phyloP scores from a whole-genome alignment of 768 basidiomycete genomes.

The Suillus sp. region DNA sequence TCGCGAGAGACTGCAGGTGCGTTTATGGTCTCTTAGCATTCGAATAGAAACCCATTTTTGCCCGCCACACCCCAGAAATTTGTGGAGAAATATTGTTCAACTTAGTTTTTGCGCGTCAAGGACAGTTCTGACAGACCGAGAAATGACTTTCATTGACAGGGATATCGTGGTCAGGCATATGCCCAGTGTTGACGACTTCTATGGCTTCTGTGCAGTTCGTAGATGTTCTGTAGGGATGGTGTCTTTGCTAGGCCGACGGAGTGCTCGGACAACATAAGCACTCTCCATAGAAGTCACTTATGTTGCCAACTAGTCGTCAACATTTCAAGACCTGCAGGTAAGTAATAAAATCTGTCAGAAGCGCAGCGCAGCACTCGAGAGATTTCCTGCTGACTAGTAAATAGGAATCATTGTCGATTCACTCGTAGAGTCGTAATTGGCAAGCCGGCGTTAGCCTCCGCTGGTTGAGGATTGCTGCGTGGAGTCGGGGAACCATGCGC shows the following conservation, averaged over 20 bases:
- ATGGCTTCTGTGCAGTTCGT: not conserved
- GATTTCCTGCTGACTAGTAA: too few relatives aligned
- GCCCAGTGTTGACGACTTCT: not conserved
- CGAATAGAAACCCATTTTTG: not conserved
- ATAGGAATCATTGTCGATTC: too few relatives aligned
- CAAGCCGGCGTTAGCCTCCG: too few relatives aligned
- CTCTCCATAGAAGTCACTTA: too few relatives aligned
- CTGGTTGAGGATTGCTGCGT: too few relatives aligned
- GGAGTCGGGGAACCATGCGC: not conserved
- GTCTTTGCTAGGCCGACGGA: too few relatives aligned
- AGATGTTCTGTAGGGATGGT: not conserved
- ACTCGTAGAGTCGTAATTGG: too few relatives aligned
- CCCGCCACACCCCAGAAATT: not conserved
- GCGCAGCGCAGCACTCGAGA: too few relatives aligned
- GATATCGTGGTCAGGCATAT: not conserved
- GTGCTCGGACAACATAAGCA: too few relatives aligned
- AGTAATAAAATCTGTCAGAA: too few relatives aligned
- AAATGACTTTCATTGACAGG: not conserved
- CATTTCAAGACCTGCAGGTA: too few relatives aligned
- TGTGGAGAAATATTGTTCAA: conserved; percentile 5
- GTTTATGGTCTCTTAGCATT: not conserved
- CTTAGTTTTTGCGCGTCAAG: not conserved
- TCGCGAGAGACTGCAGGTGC: conserved; percentile 5
- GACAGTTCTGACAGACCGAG: not conserved
- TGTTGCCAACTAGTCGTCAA: too few relatives aligned